Evolutionary conservation across 805 yeast species (phyloP), one percentile per base, ranked within the genome.

Genomic region (Suhomyces vadensis): DNA sequence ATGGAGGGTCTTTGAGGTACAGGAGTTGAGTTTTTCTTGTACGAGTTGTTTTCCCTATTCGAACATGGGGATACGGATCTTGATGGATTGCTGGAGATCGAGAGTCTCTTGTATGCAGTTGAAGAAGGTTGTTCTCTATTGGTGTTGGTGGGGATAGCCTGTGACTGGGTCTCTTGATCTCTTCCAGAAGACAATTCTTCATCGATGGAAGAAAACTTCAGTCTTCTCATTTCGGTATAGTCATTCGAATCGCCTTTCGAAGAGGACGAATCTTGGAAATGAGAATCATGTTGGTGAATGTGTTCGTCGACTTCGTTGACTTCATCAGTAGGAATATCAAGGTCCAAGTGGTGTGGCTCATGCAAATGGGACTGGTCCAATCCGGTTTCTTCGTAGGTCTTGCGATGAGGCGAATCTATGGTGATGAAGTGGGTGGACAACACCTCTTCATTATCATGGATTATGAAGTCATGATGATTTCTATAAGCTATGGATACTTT

Each of bases 401-500:
- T 31, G 5, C n/a, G 20, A 6, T 4, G 5, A 6, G 44, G 39
- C 3, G 37, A 36, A 52, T 81, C 87, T 53, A 78, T 60, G 37
- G 66, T 66, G 22, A 74, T 60, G 55, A 83, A 81, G 48, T 81
- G 84, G 36, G 74, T 74, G 5, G 87, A 78, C 20, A 84, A 61
- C 4, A 82, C 62, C 45, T 79, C 81, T 54, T 87, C 94, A 33
- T 79, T 78, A 53, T 83, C 89, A 49, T 75, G 79, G 8, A 89
- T 67, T 31, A 75, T 67, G 64, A 92, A 92, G 37, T 79, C 76
- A 49, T 81, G 74, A 57, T 89, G 85, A 31, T 71, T 75, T 44
- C 99, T 75, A 56, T 86, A 92, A 1, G 95, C 84, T 1, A 88
- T 94, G 0, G 94, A 81, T 5, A 87, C 76, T 46, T 80, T 74